phyloP scores from a whole-genome alignment of 306 rosid species.

The Bauhinia variegata region DNA sequence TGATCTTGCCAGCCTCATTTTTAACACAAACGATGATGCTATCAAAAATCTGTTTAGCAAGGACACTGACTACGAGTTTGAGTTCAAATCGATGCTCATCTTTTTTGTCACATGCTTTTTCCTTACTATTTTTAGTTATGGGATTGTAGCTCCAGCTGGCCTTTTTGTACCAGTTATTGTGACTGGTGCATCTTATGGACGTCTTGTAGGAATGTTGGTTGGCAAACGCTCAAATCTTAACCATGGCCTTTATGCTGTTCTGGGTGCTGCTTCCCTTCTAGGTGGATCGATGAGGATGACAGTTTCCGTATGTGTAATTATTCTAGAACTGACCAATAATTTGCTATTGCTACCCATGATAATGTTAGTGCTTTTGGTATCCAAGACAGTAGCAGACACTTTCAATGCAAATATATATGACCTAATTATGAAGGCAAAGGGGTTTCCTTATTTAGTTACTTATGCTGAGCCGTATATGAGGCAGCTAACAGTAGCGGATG shows the following conservation, averaged over 20 bases:
- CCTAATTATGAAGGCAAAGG: slow-evolving; percentile 91
- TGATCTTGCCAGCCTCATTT: slow-evolving; percentile 97
- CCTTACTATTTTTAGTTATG: slow-evolving; percentile 81
- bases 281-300: slow-evolving; percentile 98
- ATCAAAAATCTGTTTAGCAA: slow-evolving; percentile 84
- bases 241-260: slow-evolving; percentile 90
- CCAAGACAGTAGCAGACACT: slow-evolving; percentile 85
- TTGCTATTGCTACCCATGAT: slow-evolving; percentile 76
- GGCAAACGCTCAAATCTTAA: slow-evolving; percentile 57
- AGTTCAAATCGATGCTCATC: slow-evolving; percentile 55
- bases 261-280: slow-evolving; percentile 90
- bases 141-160: slow-evolving; percentile 87
- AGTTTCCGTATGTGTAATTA: slow-evolving; percentile 85
- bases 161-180: slow-evolving; percentile 90
- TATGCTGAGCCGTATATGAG: slow-evolving; percentile 93
- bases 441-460: slow-evolving; percentile 83
- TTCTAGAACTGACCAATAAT: slow-evolving; percentile 90
- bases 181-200: slow-evolving; percentile 95
- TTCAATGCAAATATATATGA: slow-evolving; percentile 84
- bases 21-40: slow-evolving; percentile 94
- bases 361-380: slow-evolving; percentile 87
- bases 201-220: slow-evolving; percentile 78
- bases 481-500: slow-evolving; percentile 75
- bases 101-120: slow-evolving; percentile 72
- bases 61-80: slow-evolving; percentile 70